Evolutionary conservation across 306 rosid species (phyloP), one percentile per base, ranked within the genome.

Genomic region (Sindora glabra): DNA sequence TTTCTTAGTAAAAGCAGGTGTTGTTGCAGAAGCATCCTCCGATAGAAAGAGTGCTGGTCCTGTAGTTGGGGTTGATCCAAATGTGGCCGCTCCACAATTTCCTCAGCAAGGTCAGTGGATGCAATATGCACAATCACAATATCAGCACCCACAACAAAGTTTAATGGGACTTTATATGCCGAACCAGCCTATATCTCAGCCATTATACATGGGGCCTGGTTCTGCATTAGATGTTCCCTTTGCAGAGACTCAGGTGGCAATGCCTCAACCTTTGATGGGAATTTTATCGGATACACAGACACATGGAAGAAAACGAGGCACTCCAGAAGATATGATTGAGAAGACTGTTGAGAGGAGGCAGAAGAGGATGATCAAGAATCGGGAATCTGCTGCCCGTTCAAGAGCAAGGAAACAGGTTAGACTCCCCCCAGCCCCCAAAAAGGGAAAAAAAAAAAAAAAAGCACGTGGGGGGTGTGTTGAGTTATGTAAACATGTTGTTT

Each of bases 381-480:
- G 98, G 29, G 98, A 88, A 78, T 91, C 98, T 53, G 98, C 98
- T 47, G 96, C 98, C 3, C 98, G 96, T 34, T 91, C 98, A 30
- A 84, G 98, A 67, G 98, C 98, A 37, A 81, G 98, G 80, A 87
- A 89, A 76, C 98, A 91, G 86, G 98, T 91, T 26, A 51, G 37
- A 10, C 34, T 48, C 34, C 34, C 34, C 34, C 5, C 34, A 29
- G 1, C 34, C 34, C 34, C 30, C 4, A 26, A 26, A 26, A 3
- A 26, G 8, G 8, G 34, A n/a, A n/a, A n/a, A n/a, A n/a, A n/a
- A n/a, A n/a, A n/a, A n/a, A n/a, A n/a, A n/a, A n/a, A n/a, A n/a
- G n/a, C n/a, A n/a, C n/a, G n/a, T n/a, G n/a, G n/a, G n/a, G n/a
- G n/a, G n/a, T n/a, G n/a, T n/a, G n/a, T n/a, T n/a, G n/a, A n/a